Percentiles rank a stretch among this genome's conserved stretches.
phyloP scores from a whole-genome alignment of 345 rosid species.

The Pelargonium nanum region DNA sequence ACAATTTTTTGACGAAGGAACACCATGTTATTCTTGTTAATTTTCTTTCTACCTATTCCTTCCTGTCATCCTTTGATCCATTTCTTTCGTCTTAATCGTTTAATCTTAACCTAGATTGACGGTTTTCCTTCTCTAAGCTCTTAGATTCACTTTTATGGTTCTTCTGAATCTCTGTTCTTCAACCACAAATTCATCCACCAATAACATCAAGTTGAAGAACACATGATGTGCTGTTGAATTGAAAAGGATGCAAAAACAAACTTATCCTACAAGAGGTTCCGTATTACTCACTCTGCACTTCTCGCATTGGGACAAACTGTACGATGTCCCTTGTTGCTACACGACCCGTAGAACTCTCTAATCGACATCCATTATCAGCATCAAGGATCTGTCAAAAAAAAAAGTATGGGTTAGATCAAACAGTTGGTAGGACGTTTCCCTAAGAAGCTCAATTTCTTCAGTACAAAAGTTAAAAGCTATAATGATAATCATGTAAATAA shows the following conservation, averaged over 20 bases:
- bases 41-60: no score
- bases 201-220: neutral
- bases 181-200: no score
- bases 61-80: no score
- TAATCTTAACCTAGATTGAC: no score
- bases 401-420: neutral
- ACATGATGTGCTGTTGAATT: neutral
- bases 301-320: conserved; percentile 78
- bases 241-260: neutral
- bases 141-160: no score
- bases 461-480: neutral
- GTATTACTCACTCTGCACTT: conserved; percentile 51
- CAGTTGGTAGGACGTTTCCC: neutral
- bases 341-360: conserved; percentile 70
- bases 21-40: no score
- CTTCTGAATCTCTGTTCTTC: no score
- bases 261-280: neutral
- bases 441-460: no score
- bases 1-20: no score
- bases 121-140: no score
- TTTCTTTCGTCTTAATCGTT: no score
- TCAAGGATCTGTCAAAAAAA: conserved; percentile 48
- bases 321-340: conserved; percentile 81
- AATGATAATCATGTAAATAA: neutral
- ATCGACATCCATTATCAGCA: conserved; percentile 59